Base-by-base conservation (phyloP, 306 rosid genomes). In the Psophocarpus tetragonolobus region DNA sequence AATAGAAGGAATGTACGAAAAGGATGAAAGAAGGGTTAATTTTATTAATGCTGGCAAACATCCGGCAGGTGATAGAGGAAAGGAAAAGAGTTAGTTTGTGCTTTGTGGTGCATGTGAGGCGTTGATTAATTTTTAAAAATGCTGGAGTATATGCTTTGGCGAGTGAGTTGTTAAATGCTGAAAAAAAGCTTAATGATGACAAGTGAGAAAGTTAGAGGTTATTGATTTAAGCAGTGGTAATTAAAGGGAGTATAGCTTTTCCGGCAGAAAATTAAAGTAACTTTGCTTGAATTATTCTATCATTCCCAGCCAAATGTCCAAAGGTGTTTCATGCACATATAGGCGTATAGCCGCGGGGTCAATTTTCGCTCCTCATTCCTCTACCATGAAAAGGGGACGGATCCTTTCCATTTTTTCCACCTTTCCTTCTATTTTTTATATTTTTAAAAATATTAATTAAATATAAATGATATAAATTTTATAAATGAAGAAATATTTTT, bases 101-200 rank as follows among this genome's bases (percentile, higher is more conserved):
- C 21, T 6, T 35, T 20, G 23, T 6, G 67, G 15, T 23, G 48
- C 68, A 53, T 61, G 65, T 26, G 57, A 51, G 54, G 54, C 3
- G 54, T 27, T 8, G 33, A 45, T 30, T 51, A 18, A 10, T 17
- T 80, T 73, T 26, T 64, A 81, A 58, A 81, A 23, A 3, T 80
- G 66, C n/a, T n/a, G n/a, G n/a, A n/a, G n/a, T n/a, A n/a, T 48
- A 26, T 68, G 23, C 23, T 51, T 68, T 21, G 12, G 29, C 27
- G 41, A 33, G 60, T 75, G 75, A 77, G 80, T 76, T 76, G 82
- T 66, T 64, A 75, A 76, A 73, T 68, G 80, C 35, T 66, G n/a
- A 73, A 73, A 36, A 54, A 71, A 62, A 51, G 74, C 38, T 77
- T 69, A 84, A 85, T 85, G 85, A 85, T 81, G 74, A 81, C 60